Percentiles rank a stretch among this genome's conserved stretches.
These are phyloP conservation scores for Trametes cubensis DNA, from an alignment of 768 basidiomycete genomes.

Conservation along the genomic window DNA sequence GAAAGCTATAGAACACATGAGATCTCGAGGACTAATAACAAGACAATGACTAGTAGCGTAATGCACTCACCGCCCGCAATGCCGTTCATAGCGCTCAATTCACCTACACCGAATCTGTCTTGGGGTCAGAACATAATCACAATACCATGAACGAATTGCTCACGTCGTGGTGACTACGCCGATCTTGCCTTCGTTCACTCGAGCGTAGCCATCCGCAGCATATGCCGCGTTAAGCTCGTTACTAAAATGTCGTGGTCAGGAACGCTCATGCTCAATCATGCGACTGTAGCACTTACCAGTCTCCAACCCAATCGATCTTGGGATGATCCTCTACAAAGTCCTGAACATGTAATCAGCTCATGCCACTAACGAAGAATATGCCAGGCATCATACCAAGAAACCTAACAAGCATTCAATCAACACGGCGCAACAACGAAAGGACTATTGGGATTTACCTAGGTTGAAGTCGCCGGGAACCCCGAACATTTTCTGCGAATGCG, in stretches of 20 bases:
- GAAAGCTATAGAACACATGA: constrained; percentile 49
- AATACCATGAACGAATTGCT: constrained; percentile 15
- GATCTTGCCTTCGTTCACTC: constrained; percentile 74
- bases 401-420: constrained; percentile 20
- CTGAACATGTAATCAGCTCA: constrained; percentile 38
- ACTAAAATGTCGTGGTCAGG: constrained; percentile 37
- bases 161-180: constrained; percentile 82
- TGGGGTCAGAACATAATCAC: not conserved
- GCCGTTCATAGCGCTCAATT: constrained; percentile 84
- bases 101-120: constrained; percentile 87
- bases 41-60: too few relatives aligned
- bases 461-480: constrained; percentile 91
- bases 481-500: constrained; percentile 65
- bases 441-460: constrained; percentile 45
- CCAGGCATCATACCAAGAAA: constrained; percentile 46
- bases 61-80: constrained; percentile 65
- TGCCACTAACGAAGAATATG: not conserved
- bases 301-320: constrained; percentile 83
- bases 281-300: constrained; percentile 53
- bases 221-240: constrained; percentile 89
- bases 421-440: not conserved
- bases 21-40: too few relatives aligned
- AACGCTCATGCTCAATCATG: not conserved
- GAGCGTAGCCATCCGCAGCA: constrained; percentile 91
- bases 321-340: constrained; percentile 84